Percentiles rank a stretch among this genome's conserved stretches.
Conservation (phyloP, 192 early-diverging fungal genomes). For the Umbelopsis sp. region DNA sequence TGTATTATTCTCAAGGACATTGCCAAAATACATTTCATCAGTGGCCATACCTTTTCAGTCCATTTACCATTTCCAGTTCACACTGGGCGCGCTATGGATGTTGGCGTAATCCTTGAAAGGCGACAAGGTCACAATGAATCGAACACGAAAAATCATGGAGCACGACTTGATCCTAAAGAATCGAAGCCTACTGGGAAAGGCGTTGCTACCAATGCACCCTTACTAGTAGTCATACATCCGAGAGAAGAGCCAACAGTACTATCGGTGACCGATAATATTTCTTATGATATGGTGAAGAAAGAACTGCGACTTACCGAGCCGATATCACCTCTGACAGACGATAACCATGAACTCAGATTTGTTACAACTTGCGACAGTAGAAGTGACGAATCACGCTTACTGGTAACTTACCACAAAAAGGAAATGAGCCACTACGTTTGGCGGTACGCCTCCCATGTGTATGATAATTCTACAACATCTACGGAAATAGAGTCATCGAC, state of each 20-base stretch:
- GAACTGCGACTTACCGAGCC: background rate
- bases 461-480: background rate
- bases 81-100: slow-evolving; percentile 10
- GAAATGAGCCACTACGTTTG: slow-evolving; percentile 13
- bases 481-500: background rate
- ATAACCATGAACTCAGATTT: background rate
- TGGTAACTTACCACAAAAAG: slow-evolving; percentile 8
- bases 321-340: background rate
- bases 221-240: background rate
- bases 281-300: background rate
- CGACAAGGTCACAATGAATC: background rate
- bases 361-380: background rate
- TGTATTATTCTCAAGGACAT: slow-evolving; percentile 15
- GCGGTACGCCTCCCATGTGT: background rate
- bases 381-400: background rate
- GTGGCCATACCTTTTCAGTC: slow-evolving; percentile 1
- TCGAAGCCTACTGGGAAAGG: background rate
- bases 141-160: too few species aligned
- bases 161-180: background rate
- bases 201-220: background rate
- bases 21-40: slow-evolving; percentile 2
- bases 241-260: slow-evolving; percentile 5
- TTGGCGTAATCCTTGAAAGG: background rate
- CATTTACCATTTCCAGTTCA: slow-evolving; percentile 9
- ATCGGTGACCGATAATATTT: background rate